Evolutionary conservation across 1,284 basidiomycete genomes (phyloP), one percentile per base, ranked within the genome.

Genomic region (Baeospora myosura): DNA sequence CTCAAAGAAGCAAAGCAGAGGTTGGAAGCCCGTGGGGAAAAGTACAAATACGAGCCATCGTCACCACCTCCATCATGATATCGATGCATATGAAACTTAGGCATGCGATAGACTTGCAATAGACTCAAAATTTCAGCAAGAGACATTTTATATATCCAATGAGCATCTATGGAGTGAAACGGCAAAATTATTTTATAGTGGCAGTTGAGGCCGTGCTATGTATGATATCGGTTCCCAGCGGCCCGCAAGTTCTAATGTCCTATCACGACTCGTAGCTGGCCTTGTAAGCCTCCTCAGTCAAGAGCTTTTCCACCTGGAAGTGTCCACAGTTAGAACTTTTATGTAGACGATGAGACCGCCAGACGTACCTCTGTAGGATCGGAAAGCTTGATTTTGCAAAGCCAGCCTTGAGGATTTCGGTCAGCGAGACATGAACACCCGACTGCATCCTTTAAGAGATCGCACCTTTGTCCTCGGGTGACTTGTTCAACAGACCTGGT

Each of bases 321-420:
- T 21, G 21, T 25, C 12, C 26, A 17, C 39, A 4, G 34, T 5
- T 12, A 6, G 5, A 21, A 24, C 17, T 21, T 18, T 23, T 24
- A 7, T 38, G 3, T 25, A 28, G 12, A 17, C 10, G 16, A 26
- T 20, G 38, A 30, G 30, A 21, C 22, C 30, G 41, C 24, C 16
- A 37, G 24, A 38, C 68, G 34, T 61, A 87, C 81, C 78, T 89
- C 88, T 5, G 72, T 61, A 4, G 88, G 82, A 47, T 89, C 67
- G 23, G 83, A 75, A 40, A 97, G 65, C 64, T 87, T 81, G 60
- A 98, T 84, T 71, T 91, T 94, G 80, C 88, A 93, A 39, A 98
- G 77, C 94, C 94, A 98, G 42, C 94, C 94, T 95, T 56, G 17
- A 24, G 36, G 36, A 25, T 44, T 17, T n/a, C 28, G 34, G 14